Evolutionary conservation across 768 basidiomycete genomes (phyloP).

Genomic region (Plicaturopsis crispa): DNA sequence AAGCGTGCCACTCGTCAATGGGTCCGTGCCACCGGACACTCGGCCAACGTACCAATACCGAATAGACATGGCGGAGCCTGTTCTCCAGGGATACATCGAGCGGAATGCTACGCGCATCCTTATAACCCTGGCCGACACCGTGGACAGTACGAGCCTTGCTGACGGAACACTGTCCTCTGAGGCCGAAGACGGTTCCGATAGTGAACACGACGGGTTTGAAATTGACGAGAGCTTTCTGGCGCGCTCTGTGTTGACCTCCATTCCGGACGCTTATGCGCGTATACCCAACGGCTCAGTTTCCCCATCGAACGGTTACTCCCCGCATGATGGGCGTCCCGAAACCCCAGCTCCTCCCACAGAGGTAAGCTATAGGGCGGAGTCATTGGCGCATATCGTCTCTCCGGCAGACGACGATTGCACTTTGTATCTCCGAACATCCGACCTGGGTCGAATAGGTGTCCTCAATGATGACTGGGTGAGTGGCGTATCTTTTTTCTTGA

Average conservation of each 20-base stretch:
- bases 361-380: conserved; percentile 18
- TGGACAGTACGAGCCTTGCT: conserved; percentile 10
- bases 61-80: conserved; percentile 60
- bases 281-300: conserved; percentile 3
- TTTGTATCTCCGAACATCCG: conserved; percentile 54
- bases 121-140: conserved; percentile 27
- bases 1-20: conserved; percentile 13
- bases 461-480: conserved; percentile 76
- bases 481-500: neutral
- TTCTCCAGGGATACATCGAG: conserved; percentile 58
- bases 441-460: conserved; percentile 58
- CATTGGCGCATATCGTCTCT: conserved; percentile 27
- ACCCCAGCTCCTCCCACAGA: conserved; percentile 8
- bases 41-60: conserved; percentile 29
- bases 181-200: conserved; percentile 13
- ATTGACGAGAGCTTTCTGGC: conserved; percentile 71
- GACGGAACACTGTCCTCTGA: conserved; percentile 2
- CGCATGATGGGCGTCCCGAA: conserved; percentile 8
- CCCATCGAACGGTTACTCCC: conserved; percentile 3
- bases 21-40: conserved; percentile 6
- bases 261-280: conserved; percentile 11
- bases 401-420: conserved; percentile 40
- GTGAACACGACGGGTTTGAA: conserved; percentile 42
- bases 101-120: conserved; percentile 45
- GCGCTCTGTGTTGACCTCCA: conserved; percentile 31